Evolutionary conservation across 1,284 basidiomycete genomes (phyloP).

Genomic region (Apiotrichum laibachii): DNA sequence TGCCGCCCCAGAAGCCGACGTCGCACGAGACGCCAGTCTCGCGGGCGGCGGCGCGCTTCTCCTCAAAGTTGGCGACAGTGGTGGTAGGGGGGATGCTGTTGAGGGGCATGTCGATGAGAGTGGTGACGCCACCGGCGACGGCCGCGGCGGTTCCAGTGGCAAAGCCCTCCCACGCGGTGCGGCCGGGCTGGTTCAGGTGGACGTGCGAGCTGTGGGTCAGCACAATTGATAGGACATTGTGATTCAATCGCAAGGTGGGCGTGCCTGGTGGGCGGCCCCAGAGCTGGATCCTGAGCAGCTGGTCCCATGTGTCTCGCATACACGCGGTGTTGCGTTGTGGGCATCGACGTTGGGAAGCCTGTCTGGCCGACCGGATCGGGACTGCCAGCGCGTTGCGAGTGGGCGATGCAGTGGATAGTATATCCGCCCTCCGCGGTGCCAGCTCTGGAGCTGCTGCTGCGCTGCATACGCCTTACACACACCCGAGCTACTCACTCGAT

Average conservation of each 20-base stretch:
- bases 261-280: too few species aligned
- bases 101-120: constrained; percentile 90
- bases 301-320: too few species aligned
- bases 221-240: not conserved
- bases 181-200: constrained; percentile 86
- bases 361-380: too few species aligned
- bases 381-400: too few species aligned
- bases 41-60: constrained; percentile 66
- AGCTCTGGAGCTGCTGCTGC: too few species aligned
- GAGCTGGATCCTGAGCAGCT: too few species aligned
- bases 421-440: too few species aligned
- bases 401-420: too few species aligned
- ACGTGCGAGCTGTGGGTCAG: constrained; percentile 68
- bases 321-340: too few species aligned
- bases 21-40: constrained; percentile 60
- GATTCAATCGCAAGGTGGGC: not conserved
- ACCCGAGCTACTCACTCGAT: constrained; percentile 70
- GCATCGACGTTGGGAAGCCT: too few species aligned
- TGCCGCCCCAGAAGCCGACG: constrained; percentile 91
- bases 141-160: constrained; percentile 84
- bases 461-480: not conserved
- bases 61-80: constrained; percentile 67
- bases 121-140: constrained; percentile 83
- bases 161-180: constrained; percentile 82
- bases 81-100: constrained; percentile 94